Evolutionary conservation across 306 rosid genomes (phyloP).

Genomic region (Canavalia ensiformis): DNA sequence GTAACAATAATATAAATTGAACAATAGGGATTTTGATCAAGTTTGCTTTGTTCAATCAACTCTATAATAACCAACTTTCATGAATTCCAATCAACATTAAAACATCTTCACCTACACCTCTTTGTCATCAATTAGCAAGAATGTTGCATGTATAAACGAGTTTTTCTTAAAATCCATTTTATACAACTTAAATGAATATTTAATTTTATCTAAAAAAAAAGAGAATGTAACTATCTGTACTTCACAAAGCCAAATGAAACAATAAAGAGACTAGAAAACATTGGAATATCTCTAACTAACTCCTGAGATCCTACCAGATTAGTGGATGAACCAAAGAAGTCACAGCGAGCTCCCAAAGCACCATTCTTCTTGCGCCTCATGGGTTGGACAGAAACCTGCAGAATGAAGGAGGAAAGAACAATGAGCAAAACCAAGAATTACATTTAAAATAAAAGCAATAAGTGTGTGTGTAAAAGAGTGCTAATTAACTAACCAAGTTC

Average conservation of each 20-base stretch:
- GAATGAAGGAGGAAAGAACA: neutral
- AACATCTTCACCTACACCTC: neutral
- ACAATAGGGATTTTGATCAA: neutral
- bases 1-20: neutral
- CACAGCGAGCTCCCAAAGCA: conserved; percentile 89
- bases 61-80: conserved; percentile 10
- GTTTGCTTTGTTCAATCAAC: neutral
- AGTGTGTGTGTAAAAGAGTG: neutral
- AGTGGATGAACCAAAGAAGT: conserved; percentile 88
- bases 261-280: neutral
- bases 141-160: neutral
- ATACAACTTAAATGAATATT: neutral
- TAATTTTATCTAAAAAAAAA: neutral
- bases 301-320: conserved; percentile 68
- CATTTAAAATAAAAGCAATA: neutral
- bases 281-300: neutral
- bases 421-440: neutral
- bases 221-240: neutral
- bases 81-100: neutral
- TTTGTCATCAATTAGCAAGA: conserved; percentile 1
- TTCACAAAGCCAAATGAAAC: neutral
- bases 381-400: conserved; percentile 73
- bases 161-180: conserved; percentile 3
- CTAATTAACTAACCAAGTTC: conserved; percentile 59
- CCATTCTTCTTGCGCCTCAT: conserved; percentile 79